Base-by-base conservation (phyloP, 495 filamentous ascomycete species). In the Penicillium antarcticum region DNA sequence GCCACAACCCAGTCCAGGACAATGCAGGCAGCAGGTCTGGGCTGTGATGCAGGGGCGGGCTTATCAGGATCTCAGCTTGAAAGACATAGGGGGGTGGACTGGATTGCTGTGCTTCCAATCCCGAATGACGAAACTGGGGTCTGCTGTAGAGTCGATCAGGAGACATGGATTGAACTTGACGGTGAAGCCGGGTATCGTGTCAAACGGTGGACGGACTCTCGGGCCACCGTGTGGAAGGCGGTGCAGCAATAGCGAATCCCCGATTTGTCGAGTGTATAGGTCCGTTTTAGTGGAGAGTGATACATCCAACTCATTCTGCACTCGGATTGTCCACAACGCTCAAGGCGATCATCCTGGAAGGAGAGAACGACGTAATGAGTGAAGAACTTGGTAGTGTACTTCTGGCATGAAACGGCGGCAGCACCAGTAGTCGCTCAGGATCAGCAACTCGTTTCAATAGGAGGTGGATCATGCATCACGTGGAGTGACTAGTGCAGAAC, bases 11-110 rank as follows among this genome's bases (percentile, higher is more conserved):
- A 34, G 13, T 5, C 26, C 12, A 34, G 29, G 33, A 9, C 7
- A 17, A 8, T 32, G 26, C 26, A 49, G 37, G 26, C n/a, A 42
- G 13, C 29, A 35, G 11, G 14, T 49, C 23, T 13, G 11, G 33
- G 18, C 12, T 41, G 21, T 35, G 24, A 49, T 42, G 47, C 47
- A 49, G 38, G 47, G 47, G 47, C 19, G 12, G 9, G n/a, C 13
- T 49, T 23, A 42, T 42, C 29, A 42, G 18, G 37, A 19, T 33
- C 29, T 42, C 18, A 34, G 19, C 18, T 19, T 24, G 16, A 40
- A 7, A 5, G 26, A 13, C 11, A n/a, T 8, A 49, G 26, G 2
- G 5, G 2, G 5, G 26, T 9, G 26, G 26, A 2, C 7, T 29
- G 6, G 26, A 29, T 8, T 29, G 6, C 26, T 29, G 26, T 29